These are phyloP conservation scores for Glaciozyma martinii DNA, from an alignment of 768 basidiomycete species.

Conservation along the genomic window DNA sequence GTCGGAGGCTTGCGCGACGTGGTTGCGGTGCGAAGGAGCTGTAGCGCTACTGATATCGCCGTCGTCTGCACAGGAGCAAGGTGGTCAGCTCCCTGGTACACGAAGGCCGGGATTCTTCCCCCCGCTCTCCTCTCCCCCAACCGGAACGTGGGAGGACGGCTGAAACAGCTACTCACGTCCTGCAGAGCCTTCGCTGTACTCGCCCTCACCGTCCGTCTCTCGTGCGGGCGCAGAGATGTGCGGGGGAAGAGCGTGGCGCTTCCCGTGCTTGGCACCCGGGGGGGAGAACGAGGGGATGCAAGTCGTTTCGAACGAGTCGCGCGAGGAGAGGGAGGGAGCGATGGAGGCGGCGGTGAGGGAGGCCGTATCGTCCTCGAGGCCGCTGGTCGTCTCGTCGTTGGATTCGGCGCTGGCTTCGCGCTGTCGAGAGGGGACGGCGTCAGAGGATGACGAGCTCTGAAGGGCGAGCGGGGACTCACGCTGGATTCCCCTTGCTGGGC, in stretches of 20 bases:
- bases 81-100: background rate
- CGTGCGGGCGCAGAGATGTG: background rate
- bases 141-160: background rate
- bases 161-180: slow-evolving; percentile 11
- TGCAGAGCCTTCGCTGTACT: background rate
- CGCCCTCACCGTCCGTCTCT: background rate
- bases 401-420: slow-evolving; percentile 29
- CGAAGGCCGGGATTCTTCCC: background rate
- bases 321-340: background rate
- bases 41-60: slow-evolving; percentile 77
- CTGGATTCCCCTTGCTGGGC: background rate
- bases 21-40: slow-evolving; percentile 42
- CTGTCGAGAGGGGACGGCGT: slow-evolving; percentile 2
- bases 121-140: background rate
- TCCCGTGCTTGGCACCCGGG: background rate
- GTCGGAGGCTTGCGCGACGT: slow-evolving; percentile 1
- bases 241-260: background rate
- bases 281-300: background rate
- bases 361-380: background rate
- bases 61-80: slow-evolving; percentile 48
- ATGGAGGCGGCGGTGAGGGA: background rate
- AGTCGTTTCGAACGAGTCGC: background rate
- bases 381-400: slow-evolving; percentile 20
- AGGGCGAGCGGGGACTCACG: background rate
- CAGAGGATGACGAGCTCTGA: background rate